phyloP scores from a whole-genome alignment of 306 rosid species.

The Cucumis cinereus region DNA sequence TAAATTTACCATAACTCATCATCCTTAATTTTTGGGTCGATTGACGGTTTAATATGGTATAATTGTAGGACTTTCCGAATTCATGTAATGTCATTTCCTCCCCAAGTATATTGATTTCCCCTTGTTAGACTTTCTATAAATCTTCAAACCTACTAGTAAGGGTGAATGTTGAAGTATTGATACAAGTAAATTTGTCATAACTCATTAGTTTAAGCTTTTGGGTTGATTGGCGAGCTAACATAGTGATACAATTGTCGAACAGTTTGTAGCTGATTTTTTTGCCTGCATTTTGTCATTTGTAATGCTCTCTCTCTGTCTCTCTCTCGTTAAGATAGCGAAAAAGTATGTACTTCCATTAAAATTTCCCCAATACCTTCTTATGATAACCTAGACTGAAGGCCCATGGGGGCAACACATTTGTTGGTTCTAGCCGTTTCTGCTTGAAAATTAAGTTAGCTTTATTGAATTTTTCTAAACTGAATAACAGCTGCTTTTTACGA shows the following conservation, averaged over 20 bases:
- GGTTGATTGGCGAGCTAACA: too few species aligned
- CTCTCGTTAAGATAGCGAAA: neutral
- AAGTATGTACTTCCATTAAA: neutral
- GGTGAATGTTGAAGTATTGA: too few species aligned
- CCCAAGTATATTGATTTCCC: too few species aligned
- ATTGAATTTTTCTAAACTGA: neutral
- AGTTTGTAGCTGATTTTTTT: neutral
- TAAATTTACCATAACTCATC: too few species aligned
- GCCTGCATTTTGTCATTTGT: neutral
- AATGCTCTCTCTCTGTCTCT: neutral
- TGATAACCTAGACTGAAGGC: neutral
- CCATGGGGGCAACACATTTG: neutral
- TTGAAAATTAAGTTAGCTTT: neutral
- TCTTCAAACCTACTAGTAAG: too few species aligned
- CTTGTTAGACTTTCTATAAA: too few species aligned
- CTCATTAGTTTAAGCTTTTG: too few species aligned
- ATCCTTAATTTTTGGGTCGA: too few species aligned
- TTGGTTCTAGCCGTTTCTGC: neutral
- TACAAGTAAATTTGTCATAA: too few species aligned
- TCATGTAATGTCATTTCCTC: too few species aligned
- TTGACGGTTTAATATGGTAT: too few species aligned
- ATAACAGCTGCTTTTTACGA: neutral
- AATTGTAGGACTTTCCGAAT: too few species aligned
- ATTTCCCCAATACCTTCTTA: neutral
- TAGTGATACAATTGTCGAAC: neutral